These are phyloP conservation scores for Penicillium dipodomyicola DNA, from an alignment of 495 filamentous ascomycete genomes.

Conservation along the genomic window DNA sequence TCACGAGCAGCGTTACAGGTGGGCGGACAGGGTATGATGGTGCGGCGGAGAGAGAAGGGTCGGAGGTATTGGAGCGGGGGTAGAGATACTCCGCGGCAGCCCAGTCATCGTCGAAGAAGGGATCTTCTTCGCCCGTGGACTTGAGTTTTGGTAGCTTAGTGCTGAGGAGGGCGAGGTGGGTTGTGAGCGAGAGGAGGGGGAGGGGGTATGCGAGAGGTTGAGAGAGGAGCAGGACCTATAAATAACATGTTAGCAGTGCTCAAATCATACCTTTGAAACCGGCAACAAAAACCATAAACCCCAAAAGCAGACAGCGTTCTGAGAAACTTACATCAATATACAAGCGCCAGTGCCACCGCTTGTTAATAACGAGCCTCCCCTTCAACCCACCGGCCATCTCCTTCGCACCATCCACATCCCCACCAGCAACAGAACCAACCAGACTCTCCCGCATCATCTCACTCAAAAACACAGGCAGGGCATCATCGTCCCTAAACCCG, in stretches of 20 bases:
- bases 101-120: conserved; percentile 99
- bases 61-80: conserved; percentile 41
- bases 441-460: conserved; percentile 88
- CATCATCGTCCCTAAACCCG: conserved; percentile 85
- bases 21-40: conserved; percentile 49
- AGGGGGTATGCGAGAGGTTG: conserved; percentile 88
- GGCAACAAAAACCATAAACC: too few species aligned
- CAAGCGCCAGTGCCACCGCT: conserved; percentile 90
- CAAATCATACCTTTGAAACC: background rate
- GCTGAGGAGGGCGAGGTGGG: conserved; percentile 89
- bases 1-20: conserved; percentile 85
- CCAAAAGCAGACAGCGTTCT: background rate
- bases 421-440: conserved; percentile 51
- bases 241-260: background rate
- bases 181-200: conserved; percentile 87
- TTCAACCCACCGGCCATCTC: conserved; percentile 62
- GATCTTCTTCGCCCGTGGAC: conserved; percentile 88
- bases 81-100: conserved; percentile 75
- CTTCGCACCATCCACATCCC: conserved; percentile 10
- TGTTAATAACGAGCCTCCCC: conserved; percentile 74
- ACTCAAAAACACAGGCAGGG: conserved; percentile 78
- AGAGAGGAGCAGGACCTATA: conserved; percentile 86
- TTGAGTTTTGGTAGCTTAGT: conserved; percentile 80
- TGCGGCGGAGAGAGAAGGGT: background rate
- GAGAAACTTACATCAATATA: conserved; percentile 79